Base-by-base conservation (phyloP, 352 stramenopile species). In the Phytophthora agathidicida region DNA sequence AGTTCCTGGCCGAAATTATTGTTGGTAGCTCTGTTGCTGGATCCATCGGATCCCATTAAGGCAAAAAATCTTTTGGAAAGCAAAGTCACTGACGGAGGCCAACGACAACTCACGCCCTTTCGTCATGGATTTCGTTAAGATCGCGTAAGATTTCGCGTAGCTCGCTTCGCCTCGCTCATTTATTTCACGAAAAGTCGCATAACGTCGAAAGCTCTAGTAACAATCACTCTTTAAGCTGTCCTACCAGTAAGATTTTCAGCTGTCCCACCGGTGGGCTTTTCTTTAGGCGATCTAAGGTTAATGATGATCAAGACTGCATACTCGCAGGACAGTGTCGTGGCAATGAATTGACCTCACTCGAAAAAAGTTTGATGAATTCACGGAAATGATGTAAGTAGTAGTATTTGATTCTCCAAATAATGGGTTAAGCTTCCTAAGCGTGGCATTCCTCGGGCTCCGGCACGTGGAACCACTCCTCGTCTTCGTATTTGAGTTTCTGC, bases 391-490 rank as follows among this genome's bases (percentile, higher is more conserved):
- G n/a, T n/a, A n/a, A n/a, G n/a, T n/a, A n/a, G n/a, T n/a, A n/a
- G 30, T 50, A 50, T 50, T 51, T 51, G 44, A 33, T 20, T 41
- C 14, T 32, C 35, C 27, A 33, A 19, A 27, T 35, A n/a, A n/a
- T 24, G 24, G 24, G 8, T 41, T n/a, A 24, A 49, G 42, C 19
- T 31, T 17, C 16, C 65, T 41, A 70, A 14, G 47, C 46, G 7
- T 65, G 54, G 33, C 46, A 61, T 31, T 51, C 61, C 22, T 61
- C 69, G 0, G 75, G 74, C 22, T 61, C 69, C 0, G 75, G 74
- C 43, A 86, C 45, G 39, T 86, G 68, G 68, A 90, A 90, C 75
- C 76, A 88, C 62, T 88, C 80, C 19, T 84, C 65, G 50, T 90
- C 77, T 14, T 88, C 75, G 49, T 83, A 90, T 51, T 88, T 81